These are phyloP conservation scores for Echinochloa phyllopogon DNA, from an alignment of 176 grass and related monocot species.

Conservation along the genomic window DNA sequence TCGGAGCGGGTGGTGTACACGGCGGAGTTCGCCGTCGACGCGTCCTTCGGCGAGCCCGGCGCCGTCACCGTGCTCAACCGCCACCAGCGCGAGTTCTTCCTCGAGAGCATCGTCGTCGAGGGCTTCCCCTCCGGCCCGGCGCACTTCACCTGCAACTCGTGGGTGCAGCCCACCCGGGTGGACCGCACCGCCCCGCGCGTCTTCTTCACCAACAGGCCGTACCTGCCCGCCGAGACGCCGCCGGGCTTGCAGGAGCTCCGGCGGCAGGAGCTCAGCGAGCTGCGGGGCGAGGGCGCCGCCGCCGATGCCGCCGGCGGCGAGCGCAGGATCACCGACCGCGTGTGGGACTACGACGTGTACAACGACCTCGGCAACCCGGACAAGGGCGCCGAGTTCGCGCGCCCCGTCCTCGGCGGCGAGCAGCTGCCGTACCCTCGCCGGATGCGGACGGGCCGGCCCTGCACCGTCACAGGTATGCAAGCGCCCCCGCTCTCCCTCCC, in stretches of 20 bases:
- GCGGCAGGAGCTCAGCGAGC: slow-evolving; percentile 54
- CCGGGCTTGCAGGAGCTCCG: slow-evolving; percentile 69
- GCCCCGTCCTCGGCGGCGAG: slow-evolving; percentile 71
- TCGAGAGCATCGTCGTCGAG: slow-evolving; percentile 86
- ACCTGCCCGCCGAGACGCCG: slow-evolving; percentile 81
- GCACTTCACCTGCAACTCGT: slow-evolving; percentile 86
- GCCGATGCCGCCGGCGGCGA: slow-evolving; percentile 52
- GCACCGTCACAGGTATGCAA: slow-evolving; percentile 70
- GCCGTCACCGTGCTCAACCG: slow-evolving; percentile 80
- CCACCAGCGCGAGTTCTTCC: slow-evolving; percentile 78
- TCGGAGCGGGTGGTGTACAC: slow-evolving; percentile 78
- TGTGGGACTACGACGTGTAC: slow-evolving; percentile 80
- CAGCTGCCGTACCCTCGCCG: slow-evolving; percentile 81
- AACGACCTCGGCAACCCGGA: slow-evolving; percentile 90
- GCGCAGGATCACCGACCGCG: slow-evolving; percentile 59
- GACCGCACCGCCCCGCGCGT: slow-evolving; percentile 48
- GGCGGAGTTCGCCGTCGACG: slow-evolving; percentile 82
- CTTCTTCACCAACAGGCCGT: slow-evolving; percentile 93
- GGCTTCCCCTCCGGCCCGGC: slow-evolving; percentile 65
- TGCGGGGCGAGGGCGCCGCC: slow-evolving; percentile 61
- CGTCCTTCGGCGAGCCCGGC: slow-evolving; percentile 76
- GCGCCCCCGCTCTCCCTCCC: not conserved
- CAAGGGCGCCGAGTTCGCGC: slow-evolving; percentile 63
- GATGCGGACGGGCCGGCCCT: slow-evolving; percentile 64
- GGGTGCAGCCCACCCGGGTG: slow-evolving; percentile 68